A percentile compares a stretch with the other conserved stretches of the same genome.
Conservation (phyloP, 495 filamentous ascomycete genomes). For the Neurospora cerealis region DNA sequence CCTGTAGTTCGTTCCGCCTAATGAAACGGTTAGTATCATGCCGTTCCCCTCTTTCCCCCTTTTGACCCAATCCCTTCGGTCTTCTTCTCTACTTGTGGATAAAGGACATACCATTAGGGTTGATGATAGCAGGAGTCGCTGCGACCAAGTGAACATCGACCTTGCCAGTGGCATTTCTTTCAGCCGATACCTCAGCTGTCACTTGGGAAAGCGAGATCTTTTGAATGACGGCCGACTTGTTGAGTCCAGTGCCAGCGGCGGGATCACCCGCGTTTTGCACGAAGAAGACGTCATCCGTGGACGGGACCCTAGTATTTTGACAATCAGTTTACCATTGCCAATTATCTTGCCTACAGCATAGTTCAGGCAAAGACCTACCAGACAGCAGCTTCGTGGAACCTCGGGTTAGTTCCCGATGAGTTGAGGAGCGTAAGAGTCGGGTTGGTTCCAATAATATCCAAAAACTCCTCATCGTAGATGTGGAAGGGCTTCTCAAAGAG, state of each 20-base stretch:
- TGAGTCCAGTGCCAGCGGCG: constrained; percentile 37
- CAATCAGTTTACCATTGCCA: neutral
- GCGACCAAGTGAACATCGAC: constrained; percentile 29
- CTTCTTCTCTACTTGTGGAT: neutral
- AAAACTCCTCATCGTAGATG: constrained; percentile 35
- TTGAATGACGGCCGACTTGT: constrained; percentile 40
- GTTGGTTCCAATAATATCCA: constrained; percentile 31
- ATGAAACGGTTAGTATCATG: neutral
- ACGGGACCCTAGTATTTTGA: constrained; percentile 19
- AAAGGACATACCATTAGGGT: constrained; percentile 36
- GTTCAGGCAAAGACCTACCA: constrained; percentile 21
- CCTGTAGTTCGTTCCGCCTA: constrained; percentile 40
- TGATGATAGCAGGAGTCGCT: constrained; percentile 30
- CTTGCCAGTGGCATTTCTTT: constrained; percentile 30
- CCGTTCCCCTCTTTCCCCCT: neutral
- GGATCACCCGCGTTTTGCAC: constrained; percentile 39
- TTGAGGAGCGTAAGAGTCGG: constrained; percentile 36
- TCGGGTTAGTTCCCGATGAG: constrained; percentile 27
- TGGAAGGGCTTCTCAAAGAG: constrained; percentile 34
- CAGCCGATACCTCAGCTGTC: constrained; percentile 23
- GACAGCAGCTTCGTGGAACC: constrained; percentile 43
- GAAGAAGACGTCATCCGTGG: constrained; percentile 43
- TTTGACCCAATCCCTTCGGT: neutral
- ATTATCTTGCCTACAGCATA: neutral
- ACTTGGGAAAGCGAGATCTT: constrained; percentile 38